These are phyloP conservation scores for Tricholoma terreum DNA, from an alignment of 768 basidiomycete species.

Conservation along the genomic window DNA sequence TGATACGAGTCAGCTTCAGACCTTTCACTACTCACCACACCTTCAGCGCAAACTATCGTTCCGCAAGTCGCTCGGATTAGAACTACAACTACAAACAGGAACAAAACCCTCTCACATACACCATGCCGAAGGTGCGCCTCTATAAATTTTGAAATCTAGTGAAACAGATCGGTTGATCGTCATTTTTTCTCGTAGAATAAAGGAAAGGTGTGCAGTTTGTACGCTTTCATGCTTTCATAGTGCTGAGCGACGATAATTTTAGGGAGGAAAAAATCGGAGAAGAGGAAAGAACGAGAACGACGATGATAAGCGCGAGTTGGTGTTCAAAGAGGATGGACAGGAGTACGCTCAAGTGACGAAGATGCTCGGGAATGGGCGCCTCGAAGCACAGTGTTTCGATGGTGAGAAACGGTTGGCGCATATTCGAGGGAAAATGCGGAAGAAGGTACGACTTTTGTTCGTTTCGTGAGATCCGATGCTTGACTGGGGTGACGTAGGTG, in stretches of 20 bases:
- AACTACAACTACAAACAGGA: constrained; percentile 10
- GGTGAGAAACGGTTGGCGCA: constrained; percentile 97
- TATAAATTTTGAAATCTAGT: constrained; percentile 9
- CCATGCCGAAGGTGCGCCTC: constrained; percentile 49
- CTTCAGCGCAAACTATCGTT: constrained; percentile 2
- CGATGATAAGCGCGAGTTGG: constrained; percentile 96
- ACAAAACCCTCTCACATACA: constrained; percentile 14
- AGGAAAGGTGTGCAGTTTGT: constrained; percentile 53
- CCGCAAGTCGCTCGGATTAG: constrained; percentile 8
- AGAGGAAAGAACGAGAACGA: constrained; percentile 99
- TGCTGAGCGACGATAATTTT: neutral
- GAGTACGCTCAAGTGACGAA: constrained; percentile 98
- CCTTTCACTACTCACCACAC: constrained; percentile 5
- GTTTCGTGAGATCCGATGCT: neutral
- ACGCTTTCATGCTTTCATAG: neutral
- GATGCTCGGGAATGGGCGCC: constrained; percentile 97
- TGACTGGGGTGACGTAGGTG: constrained; percentile 51
- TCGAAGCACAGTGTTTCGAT: constrained; percentile 97
- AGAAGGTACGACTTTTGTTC: constrained; percentile 69
- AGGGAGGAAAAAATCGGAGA: constrained; percentile 99
- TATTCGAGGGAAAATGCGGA: constrained; percentile 98
- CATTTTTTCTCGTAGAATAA: constrained; percentile 48
- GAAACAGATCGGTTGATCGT: constrained; percentile 10
- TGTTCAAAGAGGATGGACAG: constrained; percentile 98
- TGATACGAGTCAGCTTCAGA: constrained; percentile 6